Base-by-base conservation (phyloP, 177 flowering plant species). In the Vitis hybrid region DNA sequence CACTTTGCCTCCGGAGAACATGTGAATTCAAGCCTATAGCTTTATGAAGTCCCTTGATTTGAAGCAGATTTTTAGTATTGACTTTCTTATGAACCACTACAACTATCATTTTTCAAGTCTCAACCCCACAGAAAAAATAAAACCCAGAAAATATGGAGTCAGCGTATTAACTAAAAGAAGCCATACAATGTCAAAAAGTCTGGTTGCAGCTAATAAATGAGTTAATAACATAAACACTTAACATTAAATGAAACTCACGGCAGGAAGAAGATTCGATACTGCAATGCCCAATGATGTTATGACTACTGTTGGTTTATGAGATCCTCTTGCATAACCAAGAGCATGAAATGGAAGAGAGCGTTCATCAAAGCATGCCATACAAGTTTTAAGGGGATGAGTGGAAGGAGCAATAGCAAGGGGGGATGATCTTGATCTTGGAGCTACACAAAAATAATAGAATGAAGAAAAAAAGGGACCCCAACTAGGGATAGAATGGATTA, bases 341-440 rank as follows among this genome's bases (percentile, higher is more conserved):
- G 98, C 98, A 83, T 93, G 97, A 80, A 88, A 95, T 66, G 97
- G 92, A 72, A 91, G 92, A 26, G 97, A 93, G 11, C 97, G 94
- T 69, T 95, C 98, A 75, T 95, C 99, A 83, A 73, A 88, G 77
- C 99, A 95, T 72, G 84, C 84, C 70, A 86, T 77, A 79, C 98
- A 95, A 51, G 86, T 87, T 63, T 81, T 80, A 52, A 75, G 78
- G 31, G 91, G 91, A 80, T 95, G 98, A 58, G 78, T 60, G 11
- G 97, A 78, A 67, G 97, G 97, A 74, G 99, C 94, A 74, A 95
- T 72, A 31, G 99, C 90, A 75, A 95, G 93, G 15, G 94, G 96
- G 71, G 99, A 93, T 64, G 97, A 95, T 72, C 99, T 87, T 76
- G 98, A 95, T 64, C 99, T 98, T 52, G 99, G 99, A 72, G 99